A percentile compares a stretch with the other conserved stretches of the same genome.
Conservation (phyloP, 306 rosid genomes). For the Rosa multiflora region DNA sequence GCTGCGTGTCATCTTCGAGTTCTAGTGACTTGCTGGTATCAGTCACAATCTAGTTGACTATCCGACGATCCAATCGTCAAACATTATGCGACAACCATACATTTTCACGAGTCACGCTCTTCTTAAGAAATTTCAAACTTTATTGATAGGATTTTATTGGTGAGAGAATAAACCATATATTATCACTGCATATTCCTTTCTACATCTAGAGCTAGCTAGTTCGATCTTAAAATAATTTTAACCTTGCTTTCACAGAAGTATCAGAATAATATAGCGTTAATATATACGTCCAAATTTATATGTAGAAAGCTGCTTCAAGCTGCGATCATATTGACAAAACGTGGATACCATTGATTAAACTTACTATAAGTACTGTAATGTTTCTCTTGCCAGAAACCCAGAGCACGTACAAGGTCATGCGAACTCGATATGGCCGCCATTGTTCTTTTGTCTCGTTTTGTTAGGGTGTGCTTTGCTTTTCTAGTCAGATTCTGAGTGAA, state of each 20-base stretch:
- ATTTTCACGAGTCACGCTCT: not conserved
- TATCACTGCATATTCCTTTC: not conserved
- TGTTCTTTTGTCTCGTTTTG: no score
- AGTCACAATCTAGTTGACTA: not conserved
- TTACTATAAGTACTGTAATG: not conserved
- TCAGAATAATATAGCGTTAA: not conserved
- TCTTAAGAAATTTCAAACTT: not conserved
- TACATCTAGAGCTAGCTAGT: not conserved
- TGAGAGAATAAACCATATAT: not conserved
- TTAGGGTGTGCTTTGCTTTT: no score
- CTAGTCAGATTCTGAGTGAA: not conserved
- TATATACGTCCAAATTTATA: no score
- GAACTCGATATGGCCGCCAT: no score
- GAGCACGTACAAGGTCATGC: no score
- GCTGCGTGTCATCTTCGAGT: not conserved
- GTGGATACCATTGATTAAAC: not conserved
- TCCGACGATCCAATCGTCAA: not conserved
- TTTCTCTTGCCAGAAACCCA: no score
- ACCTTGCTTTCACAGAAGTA: not conserved
- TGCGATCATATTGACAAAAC: not conserved
- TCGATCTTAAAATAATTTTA: not conserved
- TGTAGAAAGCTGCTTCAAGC: no score
- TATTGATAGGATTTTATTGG: not conserved
- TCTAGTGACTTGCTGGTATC: slow-evolving; percentile 7
- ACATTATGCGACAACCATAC: not conserved